Percentiles rank a stretch among this genome's conserved stretches.
These are phyloP conservation scores for Solanum neorickii DNA, from an alignment of 257 asterid species.

Conservation along the genomic window DNA sequence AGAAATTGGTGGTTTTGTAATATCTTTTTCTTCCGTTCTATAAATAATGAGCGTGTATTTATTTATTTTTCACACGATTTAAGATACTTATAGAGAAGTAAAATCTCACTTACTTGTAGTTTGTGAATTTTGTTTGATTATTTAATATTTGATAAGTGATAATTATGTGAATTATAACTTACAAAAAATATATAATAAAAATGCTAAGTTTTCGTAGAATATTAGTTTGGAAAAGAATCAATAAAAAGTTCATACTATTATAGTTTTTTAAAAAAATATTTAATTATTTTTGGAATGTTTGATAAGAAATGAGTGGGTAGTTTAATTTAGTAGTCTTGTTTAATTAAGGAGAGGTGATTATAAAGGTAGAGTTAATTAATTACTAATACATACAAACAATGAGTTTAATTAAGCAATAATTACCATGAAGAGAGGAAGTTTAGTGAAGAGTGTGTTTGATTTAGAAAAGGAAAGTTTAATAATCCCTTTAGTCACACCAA, in stretches of 20 bases:
- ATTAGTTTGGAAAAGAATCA: neutral
- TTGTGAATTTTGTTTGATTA: neutral
- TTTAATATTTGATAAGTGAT: neutral
- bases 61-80: neutral
- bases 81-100: neutral
- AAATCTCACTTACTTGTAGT: neutral
- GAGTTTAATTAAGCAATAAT: neutral
- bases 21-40: neutral
- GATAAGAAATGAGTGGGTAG: neutral
- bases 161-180: neutral
- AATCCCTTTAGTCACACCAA: slow-evolving; percentile 1
- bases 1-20: neutral
- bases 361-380: neutral
- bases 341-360: neutral
- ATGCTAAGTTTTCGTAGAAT: neutral
- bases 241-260: neutral
- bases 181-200: neutral
- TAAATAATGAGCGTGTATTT: no score
- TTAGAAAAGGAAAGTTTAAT: neutral
- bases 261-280: neutral
- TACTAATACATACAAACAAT: neutral
- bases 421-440: neutral
- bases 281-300: neutral
- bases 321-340: neutral
- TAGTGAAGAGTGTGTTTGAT: neutral